Base-by-base conservation (phyloP, 2,329 filamentous ascomycete species). In the Coniella vitis region DNA sequence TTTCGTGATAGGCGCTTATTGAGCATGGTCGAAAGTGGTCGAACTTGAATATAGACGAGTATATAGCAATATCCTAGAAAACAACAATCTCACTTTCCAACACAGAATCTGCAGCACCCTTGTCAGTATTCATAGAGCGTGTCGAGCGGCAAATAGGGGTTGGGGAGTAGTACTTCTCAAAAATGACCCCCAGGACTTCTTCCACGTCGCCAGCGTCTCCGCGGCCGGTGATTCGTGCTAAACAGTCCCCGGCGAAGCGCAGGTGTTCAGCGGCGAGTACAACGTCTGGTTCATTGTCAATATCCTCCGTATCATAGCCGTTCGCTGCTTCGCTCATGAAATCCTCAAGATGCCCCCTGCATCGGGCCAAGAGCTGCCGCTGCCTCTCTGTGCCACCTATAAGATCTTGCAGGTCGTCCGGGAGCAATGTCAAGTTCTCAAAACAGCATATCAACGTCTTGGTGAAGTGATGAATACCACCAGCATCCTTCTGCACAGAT, bases 111-210 rank as follows among this genome's bases (percentile, higher is more conserved):
- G 56, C 38, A n/a, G n/a, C 13, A 29, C 22, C 32, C 20, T 34
- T 29, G 29, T 44, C 14, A 39, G n/a, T 12, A 9, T 17, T 22
- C n/a, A 38, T n/a, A n/a, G n/a, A n/a, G n/a, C 10, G 16, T 10
- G 21, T 12, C 10, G 17, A 12, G 25, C 25, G 3, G 25, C 21
- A 22, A n/a, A 14, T 3, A 17, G 22, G 17, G 40, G 36, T 22
- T 8, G 12, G 17, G 10, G 37, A 36, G 32, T 79, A 80, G 74
- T 70, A 95, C 87, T 95, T 97, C 66, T 97, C 91, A 69, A 98
- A 98, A 4, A 98, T 90, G 19, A 98, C 90, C 0, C 93, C 93
- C 38, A 98, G 69, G 7, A 98, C 88, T 62, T 97, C 93, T 64
- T 98, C 91, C 14, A 97, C 89, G 65, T 97, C 91, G 2, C 90